phyloP scores from a whole-genome alignment of 768 basidiomycete genomes.

The Coprinopsis sp. region DNA sequence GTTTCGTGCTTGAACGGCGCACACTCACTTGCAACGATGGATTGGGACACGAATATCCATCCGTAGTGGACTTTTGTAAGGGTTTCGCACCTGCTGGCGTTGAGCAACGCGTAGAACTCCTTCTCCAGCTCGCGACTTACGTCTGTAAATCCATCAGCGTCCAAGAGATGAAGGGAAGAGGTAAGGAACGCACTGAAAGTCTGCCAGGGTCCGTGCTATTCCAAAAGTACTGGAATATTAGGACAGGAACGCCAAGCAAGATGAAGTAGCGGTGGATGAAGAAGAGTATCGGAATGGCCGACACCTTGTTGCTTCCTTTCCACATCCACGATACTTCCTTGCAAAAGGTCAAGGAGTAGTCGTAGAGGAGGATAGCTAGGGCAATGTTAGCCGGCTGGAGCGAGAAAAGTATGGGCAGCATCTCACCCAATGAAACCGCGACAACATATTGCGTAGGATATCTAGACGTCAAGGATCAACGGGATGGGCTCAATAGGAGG shows the following conservation, averaged over 20 bases:
- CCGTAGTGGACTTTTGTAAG: constrained; percentile 26
- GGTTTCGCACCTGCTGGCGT: constrained; percentile 18
- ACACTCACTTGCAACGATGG: constrained; percentile 33
- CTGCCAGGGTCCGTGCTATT: constrained; percentile 17
- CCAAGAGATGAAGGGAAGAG: neutral
- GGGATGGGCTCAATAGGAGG: neutral
- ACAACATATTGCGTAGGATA: constrained; percentile 3
- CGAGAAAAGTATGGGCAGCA: neutral
- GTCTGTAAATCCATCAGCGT: neutral
- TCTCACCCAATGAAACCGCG: neutral
- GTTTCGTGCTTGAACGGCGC: neutral
- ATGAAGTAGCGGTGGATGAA: constrained; percentile 41
- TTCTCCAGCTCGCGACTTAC: neutral
- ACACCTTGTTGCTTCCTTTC: constrained; percentile 22
- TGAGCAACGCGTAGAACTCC: neutral
- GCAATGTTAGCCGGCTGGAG: neutral
- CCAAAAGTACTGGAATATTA: constrained; percentile 32
- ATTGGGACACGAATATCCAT: constrained; percentile 30
- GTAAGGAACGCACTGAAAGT: constrained; percentile 4
- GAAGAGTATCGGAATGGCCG: constrained; percentile 35
- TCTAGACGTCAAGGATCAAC: neutral
- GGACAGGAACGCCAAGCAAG: constrained; percentile 34
- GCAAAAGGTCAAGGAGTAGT: constrained; percentile 43
- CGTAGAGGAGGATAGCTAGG: constrained; percentile 43
- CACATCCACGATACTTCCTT: constrained; percentile 44